A percentile compares a stretch with the other conserved stretches of the same genome.
Conservation (phyloP, 1,284 basidiomycete genomes). For the Uromyces viciae-fabae region DNA sequence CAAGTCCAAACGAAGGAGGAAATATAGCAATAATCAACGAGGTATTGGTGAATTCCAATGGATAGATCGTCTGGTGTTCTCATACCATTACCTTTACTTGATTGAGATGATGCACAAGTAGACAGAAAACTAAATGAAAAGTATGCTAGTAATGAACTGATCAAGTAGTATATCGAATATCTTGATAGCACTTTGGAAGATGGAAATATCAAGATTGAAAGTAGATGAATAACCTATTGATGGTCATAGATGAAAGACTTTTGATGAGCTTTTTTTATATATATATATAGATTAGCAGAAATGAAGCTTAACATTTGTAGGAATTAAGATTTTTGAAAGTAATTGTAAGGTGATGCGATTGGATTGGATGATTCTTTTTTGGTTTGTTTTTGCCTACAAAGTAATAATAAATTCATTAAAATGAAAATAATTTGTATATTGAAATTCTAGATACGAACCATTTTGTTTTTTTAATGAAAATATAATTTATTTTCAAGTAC, state of each 20-base stretch:
- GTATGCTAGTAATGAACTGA: conserved; percentile 7
- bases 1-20: conserved; percentile 8
- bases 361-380: conserved; percentile 3
- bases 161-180: conserved; percentile 19
- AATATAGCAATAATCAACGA: conserved; percentile 24
- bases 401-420: too few species aligned
- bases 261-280: background rate
- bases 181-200: background rate
- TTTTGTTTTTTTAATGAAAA: too few species aligned
- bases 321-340: conserved; percentile 11
- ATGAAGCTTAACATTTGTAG: background rate
- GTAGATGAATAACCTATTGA: conserved; percentile 17
- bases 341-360: background rate
- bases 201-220: conserved; percentile 20
- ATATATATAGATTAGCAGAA: background rate
- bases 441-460: too few species aligned
- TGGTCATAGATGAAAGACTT: background rate
- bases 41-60: conserved; percentile 18
- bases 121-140: conserved; percentile 18
- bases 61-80: conserved; percentile 15
- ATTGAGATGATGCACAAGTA: background rate
- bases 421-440: too few species aligned
- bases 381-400: conserved; percentile 30
- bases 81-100: background rate
- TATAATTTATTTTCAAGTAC: background rate